Percentiles rank a stretch among this genome's conserved stretches.
phyloP scores from a whole-genome alignment of 768 basidiomycete genomes.

The Collybiopsis confluens region DNA sequence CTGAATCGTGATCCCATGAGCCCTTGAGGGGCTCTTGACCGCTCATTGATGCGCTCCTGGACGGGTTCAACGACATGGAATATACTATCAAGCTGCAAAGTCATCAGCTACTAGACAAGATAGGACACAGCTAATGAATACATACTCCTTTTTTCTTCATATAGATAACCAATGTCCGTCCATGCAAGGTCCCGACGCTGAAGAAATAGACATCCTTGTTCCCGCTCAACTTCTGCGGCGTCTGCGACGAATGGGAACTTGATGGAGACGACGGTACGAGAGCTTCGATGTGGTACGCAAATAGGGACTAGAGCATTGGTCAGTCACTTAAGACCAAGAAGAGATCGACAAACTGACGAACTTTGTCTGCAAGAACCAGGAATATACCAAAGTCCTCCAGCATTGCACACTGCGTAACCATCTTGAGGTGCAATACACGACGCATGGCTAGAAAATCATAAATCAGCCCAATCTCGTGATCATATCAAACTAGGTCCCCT shows the following conservation, averaged over 20 bases:
- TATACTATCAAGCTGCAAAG: conserved; percentile 77
- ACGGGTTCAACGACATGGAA: conserved; percentile 97
- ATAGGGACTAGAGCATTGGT: conserved; percentile 77
- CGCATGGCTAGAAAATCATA: conserved; percentile 63
- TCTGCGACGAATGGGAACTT: conserved; percentile 61
- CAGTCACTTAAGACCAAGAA: background rate
- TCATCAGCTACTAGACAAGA: too few relatives aligned
- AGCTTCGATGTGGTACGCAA: conserved; percentile 95
- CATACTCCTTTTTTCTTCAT: conserved; percentile 75
- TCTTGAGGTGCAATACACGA: conserved; percentile 88
- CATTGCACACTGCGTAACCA: conserved; percentile 94
- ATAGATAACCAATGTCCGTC: conserved; percentile 77
- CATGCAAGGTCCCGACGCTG: conserved; percentile 83
- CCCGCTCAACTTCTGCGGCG: conserved; percentile 87
- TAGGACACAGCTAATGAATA: too few relatives aligned
- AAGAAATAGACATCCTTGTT: conserved; percentile 95
- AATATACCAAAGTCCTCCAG: conserved; percentile 95
- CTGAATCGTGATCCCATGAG: conserved; percentile 72
- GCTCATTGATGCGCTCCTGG: conserved; percentile 80
- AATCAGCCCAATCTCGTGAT: background rate
- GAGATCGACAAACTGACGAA: too few relatives aligned
- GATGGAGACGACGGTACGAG: conserved; percentile 84
- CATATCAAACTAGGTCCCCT: background rate
- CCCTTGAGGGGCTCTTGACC: conserved; percentile 64
- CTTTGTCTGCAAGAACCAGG: conserved; percentile 83